Evolutionary conservation across 2,329 filamentous ascomycete species (phyloP).

Genomic region (Aspergillus pseudotamarii): DNA sequence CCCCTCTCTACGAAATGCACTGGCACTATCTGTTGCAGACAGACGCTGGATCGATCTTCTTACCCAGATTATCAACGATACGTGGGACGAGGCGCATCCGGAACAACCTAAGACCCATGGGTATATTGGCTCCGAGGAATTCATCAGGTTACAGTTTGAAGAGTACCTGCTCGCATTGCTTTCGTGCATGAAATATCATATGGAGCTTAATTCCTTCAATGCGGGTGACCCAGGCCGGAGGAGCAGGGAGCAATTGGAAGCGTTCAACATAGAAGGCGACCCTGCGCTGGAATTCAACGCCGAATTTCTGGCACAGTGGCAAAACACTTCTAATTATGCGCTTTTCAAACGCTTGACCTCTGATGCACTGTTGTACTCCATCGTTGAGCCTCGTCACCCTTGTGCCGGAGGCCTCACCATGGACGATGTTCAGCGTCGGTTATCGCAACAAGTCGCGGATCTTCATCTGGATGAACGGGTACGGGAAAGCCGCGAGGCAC

Average conservation of each 20-base stretch:
- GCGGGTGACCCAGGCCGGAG: constrained; percentile 45
- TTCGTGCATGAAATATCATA: constrained; percentile 86
- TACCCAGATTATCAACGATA: constrained; percentile 89
- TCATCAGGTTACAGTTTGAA: constrained; percentile 95
- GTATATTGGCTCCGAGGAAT: constrained; percentile 94
- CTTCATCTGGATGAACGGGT: constrained; percentile 91
- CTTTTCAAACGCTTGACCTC: constrained; percentile 77
- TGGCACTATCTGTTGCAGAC: constrained; percentile 81
- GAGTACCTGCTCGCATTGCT: constrained; percentile 91
- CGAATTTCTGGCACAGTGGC: constrained; percentile 88
- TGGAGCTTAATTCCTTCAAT: constrained; percentile 58
- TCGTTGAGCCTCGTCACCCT: constrained; percentile 89
- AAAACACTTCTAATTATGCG: constrained; percentile 83
- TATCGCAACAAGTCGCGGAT: constrained; percentile 90
- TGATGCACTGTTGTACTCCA: constrained; percentile 88
- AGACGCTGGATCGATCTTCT: constrained; percentile 96
- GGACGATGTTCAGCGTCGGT: constrained; percentile 87
- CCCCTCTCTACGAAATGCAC: constrained; percentile 71
- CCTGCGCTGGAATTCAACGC: constrained; percentile 79
- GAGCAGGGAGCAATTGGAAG: constrained; percentile 57
- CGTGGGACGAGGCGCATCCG: constrained; percentile 93
- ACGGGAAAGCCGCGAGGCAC: constrained; percentile 76
- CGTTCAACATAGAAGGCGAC: constrained; percentile 71
- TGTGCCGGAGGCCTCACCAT: constrained; percentile 91
- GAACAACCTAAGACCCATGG: constrained; percentile 89